These are phyloP conservation scores for Posidonia oceanica DNA, from an alignment of 116 monocot species.

Conservation along the genomic window DNA sequence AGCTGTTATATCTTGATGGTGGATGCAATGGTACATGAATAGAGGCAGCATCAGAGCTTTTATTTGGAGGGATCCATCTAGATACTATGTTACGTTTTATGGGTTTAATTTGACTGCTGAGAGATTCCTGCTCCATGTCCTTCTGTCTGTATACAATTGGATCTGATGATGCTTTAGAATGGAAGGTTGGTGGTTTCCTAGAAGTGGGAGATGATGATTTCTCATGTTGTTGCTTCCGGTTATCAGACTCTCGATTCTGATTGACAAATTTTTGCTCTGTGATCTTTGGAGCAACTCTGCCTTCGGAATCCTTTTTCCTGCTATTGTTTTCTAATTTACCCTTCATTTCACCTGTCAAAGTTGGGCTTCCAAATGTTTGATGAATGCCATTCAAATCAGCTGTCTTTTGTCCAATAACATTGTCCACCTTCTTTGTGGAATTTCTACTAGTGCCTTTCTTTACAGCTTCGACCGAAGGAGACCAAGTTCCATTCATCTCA, in stretches of 20 bases:
- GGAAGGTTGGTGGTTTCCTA: slow-evolving; percentile 16
- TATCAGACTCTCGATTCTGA: slow-evolving; percentile 1
- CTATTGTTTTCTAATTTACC: slow-evolving; percentile 9
- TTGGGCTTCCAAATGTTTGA: slow-evolving; percentile 8
- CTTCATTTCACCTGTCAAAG: slow-evolving; percentile 8
- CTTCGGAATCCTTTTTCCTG: neutral
- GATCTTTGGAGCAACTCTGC: neutral
- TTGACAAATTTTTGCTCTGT: neutral
- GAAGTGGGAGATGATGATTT: slow-evolving; percentile 2
- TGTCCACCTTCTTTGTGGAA: slow-evolving; percentile 1
- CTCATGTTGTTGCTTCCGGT: slow-evolving; percentile 5
- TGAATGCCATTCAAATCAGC: slow-evolving; percentile 5
- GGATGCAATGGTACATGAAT: slow-evolving; percentile 23
- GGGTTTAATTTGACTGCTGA: neutral
- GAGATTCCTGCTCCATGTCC: slow-evolving; percentile 12
- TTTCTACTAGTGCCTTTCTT: neutral
- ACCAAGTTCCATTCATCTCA: neutral
- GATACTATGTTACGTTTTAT: slow-evolving; percentile 17
- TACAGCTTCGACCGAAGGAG: neutral
- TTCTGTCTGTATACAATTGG: slow-evolving; percentile 12
- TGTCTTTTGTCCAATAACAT: neutral
- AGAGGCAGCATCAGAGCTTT: slow-evolving; percentile 22
- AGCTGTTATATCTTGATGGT: slow-evolving; percentile 35
- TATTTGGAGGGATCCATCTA: slow-evolving; percentile 23
- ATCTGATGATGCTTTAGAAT: slow-evolving; percentile 13